A percentile compares a stretch with the other conserved stretches of the same genome.
These are phyloP conservation scores for Mesostigma viride DNA, from an alignment of 139 green algal species.

Conservation along the genomic window DNA sequence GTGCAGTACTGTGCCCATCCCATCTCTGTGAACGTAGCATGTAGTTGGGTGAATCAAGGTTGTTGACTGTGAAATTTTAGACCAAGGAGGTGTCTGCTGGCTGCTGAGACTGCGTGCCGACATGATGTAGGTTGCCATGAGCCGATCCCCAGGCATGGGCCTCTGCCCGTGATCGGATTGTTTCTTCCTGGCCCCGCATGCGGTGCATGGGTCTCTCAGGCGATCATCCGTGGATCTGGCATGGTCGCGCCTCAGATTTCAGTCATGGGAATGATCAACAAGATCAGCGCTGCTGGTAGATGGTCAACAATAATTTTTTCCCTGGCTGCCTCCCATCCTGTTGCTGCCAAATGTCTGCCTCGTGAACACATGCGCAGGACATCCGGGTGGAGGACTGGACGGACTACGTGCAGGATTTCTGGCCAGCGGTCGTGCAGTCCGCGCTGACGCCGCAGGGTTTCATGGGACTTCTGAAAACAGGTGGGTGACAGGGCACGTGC, in stretches of 20 bases:
- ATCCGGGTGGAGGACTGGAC: constrained; percentile 62
- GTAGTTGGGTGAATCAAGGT: no score
- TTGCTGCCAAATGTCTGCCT: not conserved
- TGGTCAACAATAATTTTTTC: not conserved
- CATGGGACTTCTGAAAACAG: constrained; percentile 62
- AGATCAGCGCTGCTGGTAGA: not conserved
- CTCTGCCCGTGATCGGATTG: not conserved
- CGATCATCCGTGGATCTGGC: not conserved
- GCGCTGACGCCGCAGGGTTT: constrained; percentile 52
- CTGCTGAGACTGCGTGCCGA: no score
- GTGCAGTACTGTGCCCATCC: no score
- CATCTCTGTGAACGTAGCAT: no score
- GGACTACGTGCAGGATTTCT: constrained; percentile 87
- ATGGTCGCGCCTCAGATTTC: not conserved
- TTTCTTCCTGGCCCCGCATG: not conserved
- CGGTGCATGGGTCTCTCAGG: not conserved
- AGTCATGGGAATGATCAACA: not conserved
- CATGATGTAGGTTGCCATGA: no score
- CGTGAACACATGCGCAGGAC: constrained; percentile 25
- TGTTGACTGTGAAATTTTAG: no score
- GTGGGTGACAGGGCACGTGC: constrained; percentile 15
- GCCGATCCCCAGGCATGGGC: not conserved
- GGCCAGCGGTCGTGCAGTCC: constrained; percentile 79
- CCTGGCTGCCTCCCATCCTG: not conserved
- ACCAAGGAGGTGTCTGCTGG: no score